Base-by-base conservation (phyloP, 2,329 filamentous ascomycete species). In the Hypoxylon sp. region DNA sequence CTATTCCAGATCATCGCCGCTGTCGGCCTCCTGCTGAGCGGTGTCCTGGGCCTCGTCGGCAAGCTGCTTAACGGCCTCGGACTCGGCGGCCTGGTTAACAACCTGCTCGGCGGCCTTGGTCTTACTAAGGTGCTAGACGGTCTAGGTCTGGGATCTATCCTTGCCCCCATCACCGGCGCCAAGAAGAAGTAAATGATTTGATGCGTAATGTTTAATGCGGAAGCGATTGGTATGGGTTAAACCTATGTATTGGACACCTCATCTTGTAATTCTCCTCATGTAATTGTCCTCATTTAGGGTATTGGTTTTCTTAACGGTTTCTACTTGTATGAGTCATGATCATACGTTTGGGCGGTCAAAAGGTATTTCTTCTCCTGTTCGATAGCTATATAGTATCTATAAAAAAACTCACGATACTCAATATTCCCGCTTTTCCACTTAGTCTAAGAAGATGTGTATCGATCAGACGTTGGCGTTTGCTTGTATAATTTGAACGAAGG, bases 1-100 rank as follows among this genome's bases (percentile, higher is more conserved):
- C 82, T 97, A 20, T 92, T 93, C 85, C 94, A 97, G 84, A 97
- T 97, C 75, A 85, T 97, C 50, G 92, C 93, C 7, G 93, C 92
- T 10, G 93, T 97, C 47, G 94, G 94, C 20, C 80, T 97, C 62
- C 79, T 97, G 67, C 83, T 97, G 64, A 89, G 84, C 53, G 93
- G 94, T 76, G 93, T 97, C 0, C 83, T 97, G 6, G 91, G 91
- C 44, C 85, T 97, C 1, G 92, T 97, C 19, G 93, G 93, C 58
- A 89, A 89, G 74, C 80, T 97, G 64, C 85, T 95, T 61, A 89
- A 90, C 71, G 92, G 91, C 4, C 87, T 97, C 26, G 93, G 93
- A 59, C 86, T 97, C 1, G 93, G 93, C 62, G 90, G 91, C 15
- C 77, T 97, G 0, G 86, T 97, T 70, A 91, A 94, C 67, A 89